phyloP scores from a whole-genome alignment of 2,329 filamentous ascomycete species.

The Exserohilum turcica region DNA sequence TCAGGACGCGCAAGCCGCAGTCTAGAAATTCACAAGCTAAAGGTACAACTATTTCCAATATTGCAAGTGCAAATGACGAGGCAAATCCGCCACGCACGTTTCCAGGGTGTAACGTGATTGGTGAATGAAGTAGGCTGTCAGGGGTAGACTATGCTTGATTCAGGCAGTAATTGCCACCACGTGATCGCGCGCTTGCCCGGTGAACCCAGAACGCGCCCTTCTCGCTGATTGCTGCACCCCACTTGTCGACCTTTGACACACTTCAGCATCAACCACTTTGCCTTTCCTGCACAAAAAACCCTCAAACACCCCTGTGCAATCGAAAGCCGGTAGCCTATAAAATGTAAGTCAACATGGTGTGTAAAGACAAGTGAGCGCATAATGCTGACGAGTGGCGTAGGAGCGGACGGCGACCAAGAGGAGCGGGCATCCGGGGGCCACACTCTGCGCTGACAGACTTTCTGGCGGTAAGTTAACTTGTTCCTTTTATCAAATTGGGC shows the following conservation, averaged over 20 bases:
- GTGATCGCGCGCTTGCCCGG: conserved; percentile 30
- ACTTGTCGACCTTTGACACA: conserved; percentile 4
- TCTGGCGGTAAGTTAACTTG: conserved; percentile 66
- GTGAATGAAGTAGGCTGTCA: neutral
- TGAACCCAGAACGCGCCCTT: conserved; percentile 21
- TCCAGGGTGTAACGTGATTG: neutral
- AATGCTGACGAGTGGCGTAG: conserved; percentile 32
- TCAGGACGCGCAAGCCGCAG: too few species aligned
- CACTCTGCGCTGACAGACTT: conserved; percentile 73
- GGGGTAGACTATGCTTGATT: conserved; percentile 13
- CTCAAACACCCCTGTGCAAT: neutral
- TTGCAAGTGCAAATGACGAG: neutral
- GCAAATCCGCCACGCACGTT: neutral
- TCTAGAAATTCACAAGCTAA: too few species aligned
- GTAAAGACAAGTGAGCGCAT: neutral
- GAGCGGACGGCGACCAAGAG: conserved; percentile 47
- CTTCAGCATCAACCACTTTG: neutral
- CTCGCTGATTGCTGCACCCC: conserved; percentile 11
- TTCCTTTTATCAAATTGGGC: too few species aligned
- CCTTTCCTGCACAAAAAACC: neutral
- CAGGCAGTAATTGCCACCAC: conserved; percentile 37
- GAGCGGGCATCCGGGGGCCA: conserved; percentile 59
- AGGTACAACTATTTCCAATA: neutral
- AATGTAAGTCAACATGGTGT: conserved; percentile 20
- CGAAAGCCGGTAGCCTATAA: neutral